Evolutionary conservation across 306 rosid species (phyloP).

Genomic region (Cicer arietinum): DNA sequence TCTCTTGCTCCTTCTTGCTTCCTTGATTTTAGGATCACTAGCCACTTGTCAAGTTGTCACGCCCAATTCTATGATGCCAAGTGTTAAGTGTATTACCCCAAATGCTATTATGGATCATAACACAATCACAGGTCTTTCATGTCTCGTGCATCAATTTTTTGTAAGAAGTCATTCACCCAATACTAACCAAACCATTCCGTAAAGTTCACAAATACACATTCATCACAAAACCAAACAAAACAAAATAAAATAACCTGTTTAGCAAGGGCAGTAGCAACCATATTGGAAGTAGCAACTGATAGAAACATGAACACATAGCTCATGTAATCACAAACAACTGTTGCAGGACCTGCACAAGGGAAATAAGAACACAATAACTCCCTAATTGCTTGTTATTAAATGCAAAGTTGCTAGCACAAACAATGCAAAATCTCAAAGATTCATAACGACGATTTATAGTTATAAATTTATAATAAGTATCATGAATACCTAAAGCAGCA

Average conservation of each 20-base stretch:
- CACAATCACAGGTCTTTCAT: not conserved
- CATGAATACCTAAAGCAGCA: slow-evolving; percentile 74
- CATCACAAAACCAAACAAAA: not conserved
- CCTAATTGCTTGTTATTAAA: not conserved
- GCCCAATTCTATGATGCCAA: too few relatives aligned
- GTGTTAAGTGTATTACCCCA: too few relatives aligned
- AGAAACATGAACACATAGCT: slow-evolving; percentile 91
- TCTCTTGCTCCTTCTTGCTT: too few relatives aligned
- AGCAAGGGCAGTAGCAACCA: slow-evolving; percentile 94
- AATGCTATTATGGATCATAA: too few relatives aligned
- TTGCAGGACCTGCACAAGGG: slow-evolving; percentile 72
- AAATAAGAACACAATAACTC: slow-evolving; percentile 20
- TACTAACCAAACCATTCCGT: slow-evolving; percentile 24
- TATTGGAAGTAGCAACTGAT: slow-evolving; percentile 87
- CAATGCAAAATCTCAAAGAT: not conserved
- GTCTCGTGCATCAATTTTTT: not conserved
- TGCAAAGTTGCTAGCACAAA: not conserved
- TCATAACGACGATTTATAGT: not conserved
- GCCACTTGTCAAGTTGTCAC: too few relatives aligned
- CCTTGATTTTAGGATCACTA: too few relatives aligned
- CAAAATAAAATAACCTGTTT: slow-evolving; percentile 55
- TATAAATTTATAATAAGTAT: not conserved
- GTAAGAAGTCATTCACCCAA: not conserved
- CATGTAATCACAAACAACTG: slow-evolving; percentile 83
- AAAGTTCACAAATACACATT: not conserved